Base-by-base conservation (phyloP, 2,329 filamentous ascomycete genomes). In the Fonsecaea pedrosoi region DNA sequence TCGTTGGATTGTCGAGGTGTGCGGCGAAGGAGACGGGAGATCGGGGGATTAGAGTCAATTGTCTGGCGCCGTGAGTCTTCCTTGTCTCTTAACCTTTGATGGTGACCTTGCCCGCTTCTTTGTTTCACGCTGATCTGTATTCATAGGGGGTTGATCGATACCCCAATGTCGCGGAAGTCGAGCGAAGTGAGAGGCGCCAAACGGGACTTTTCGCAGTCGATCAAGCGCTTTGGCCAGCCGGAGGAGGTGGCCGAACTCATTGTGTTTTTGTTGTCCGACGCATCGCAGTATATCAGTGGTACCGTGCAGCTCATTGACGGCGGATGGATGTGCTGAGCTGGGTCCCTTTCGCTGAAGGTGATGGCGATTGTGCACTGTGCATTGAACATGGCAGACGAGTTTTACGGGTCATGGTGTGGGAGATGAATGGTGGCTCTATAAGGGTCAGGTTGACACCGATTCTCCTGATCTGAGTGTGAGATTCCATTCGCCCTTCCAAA, bases 301-400 rank as follows among this genome's bases (percentile, higher is more conserved):
- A 13, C 48, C 3, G 48, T 54, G 48, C 48, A 54, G 48, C 5
- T 54, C 6, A 54, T 54, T 7, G 48, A 54, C 15, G 48, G 54
- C 8, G 54, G 15, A 4, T 50, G 45, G 45, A n/a, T n/a, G n/a
- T n/a, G n/a, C n/a, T n/a, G n/a, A n/a, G n/a, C n/a, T n/a, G n/a
- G n/a, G n/a, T n/a, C n/a, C n/a, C n/a, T n/a, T n/a, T n/a, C n/a
- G n/a, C n/a, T n/a, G n/a, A n/a, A n/a, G n/a, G n/a, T n/a, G n/a
- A n/a, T n/a, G n/a, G n/a, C n/a, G n/a, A n/a, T n/a, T n/a, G n/a
- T n/a, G n/a, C n/a, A n/a, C n/a, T n/a, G n/a, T n/a, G n/a, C n/a
- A n/a, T n/a, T n/a, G n/a, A n/a, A n/a, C n/a, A n/a, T n/a, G n/a
- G n/a, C n/a, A n/a, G n/a, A n/a, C n/a, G n/a, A n/a, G n/a, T n/a